A percentile compares a stretch with the other conserved stretches of the same genome.
phyloP scores from a whole-genome alignment of 495 filamentous ascomycete species.

The Neurospora intermedia region DNA sequence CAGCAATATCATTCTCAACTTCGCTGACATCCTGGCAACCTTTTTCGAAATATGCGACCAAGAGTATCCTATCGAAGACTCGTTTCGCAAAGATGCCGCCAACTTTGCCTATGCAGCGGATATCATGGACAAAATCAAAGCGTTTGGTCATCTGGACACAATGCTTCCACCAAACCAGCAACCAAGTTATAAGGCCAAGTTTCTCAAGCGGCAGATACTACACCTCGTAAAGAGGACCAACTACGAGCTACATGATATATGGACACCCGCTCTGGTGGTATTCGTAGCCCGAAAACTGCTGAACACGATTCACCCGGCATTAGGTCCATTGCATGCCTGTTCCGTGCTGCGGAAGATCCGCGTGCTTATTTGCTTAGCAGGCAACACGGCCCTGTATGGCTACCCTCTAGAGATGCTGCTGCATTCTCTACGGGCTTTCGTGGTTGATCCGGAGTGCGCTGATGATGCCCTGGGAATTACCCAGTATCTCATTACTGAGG shows the following conservation, averaged over 20 bases:
- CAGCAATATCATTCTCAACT: slow-evolving; percentile 50
- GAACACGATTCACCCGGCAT: slow-evolving; percentile 70
- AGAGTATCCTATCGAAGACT: slow-evolving; percentile 54
- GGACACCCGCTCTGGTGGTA: slow-evolving; percentile 64
- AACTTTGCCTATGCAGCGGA: slow-evolving; percentile 47
- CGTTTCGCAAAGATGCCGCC: slow-evolving; percentile 52
- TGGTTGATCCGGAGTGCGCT: slow-evolving; percentile 76
- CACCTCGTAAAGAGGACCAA: slow-evolving; percentile 62
- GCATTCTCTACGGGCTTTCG: slow-evolving; percentile 65
- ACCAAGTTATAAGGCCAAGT: slow-evolving; percentile 58
- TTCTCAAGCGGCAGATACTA: slow-evolving; percentile 59
- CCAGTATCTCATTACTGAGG: slow-evolving; percentile 69
- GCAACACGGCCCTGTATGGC: slow-evolving; percentile 52
- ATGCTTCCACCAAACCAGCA: slow-evolving; percentile 65
- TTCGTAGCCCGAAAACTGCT: slow-evolving; percentile 70
- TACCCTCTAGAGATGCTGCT: slow-evolving; percentile 92
- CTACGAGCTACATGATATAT: slow-evolving; percentile 55
- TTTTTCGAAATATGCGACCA: slow-evolving; percentile 72
- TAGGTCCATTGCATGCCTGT: slow-evolving; percentile 79
- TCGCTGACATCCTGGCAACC: slow-evolving; percentile 61
- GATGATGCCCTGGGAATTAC: slow-evolving; percentile 82
- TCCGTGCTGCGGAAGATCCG: slow-evolving; percentile 78
- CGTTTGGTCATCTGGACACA: slow-evolving; percentile 47
- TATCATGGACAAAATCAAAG: slow-evolving; percentile 55
- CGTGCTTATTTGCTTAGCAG: slow-evolving; percentile 69